Conservation (phyloP, 352 stramenopile species). For the Phytophthora kernoviae region DNA sequence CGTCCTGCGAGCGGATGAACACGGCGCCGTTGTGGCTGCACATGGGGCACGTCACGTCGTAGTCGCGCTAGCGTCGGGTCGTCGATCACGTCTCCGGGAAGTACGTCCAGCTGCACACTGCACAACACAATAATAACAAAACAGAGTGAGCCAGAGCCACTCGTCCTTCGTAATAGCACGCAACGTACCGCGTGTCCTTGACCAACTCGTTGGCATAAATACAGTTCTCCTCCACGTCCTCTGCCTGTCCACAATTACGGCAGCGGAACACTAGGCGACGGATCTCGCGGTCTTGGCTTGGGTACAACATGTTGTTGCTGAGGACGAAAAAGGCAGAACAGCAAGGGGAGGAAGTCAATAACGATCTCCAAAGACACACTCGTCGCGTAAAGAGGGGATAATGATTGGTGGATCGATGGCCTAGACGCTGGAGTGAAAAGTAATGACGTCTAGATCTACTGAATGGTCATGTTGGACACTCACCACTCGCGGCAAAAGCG, state of each 20-base stretch:
- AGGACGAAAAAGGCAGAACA: background rate
- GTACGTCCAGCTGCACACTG: slow-evolving; percentile 85
- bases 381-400: too few relatives aligned
- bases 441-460: background rate
- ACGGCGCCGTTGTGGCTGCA: slow-evolving; percentile 81
- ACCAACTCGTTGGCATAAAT: slow-evolving; percentile 93
- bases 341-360: slow-evolving; percentile 3
- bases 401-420: too few relatives aligned
- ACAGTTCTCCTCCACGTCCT: slow-evolving; percentile 90
- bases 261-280: slow-evolving; percentile 87
- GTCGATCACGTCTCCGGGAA: slow-evolving; percentile 87
- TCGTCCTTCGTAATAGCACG: background rate
- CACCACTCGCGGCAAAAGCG: slow-evolving; percentile 90
- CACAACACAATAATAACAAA: background rate
- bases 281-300: slow-evolving; percentile 87
- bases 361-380: background rate
- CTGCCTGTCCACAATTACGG: slow-evolving; percentile 85
- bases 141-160: slow-evolving; percentile 5
- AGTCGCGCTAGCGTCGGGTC: slow-evolving; percentile 90
- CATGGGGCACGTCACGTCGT: slow-evolving; percentile 83
- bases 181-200: slow-evolving; percentile 71
- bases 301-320: slow-evolving; percentile 93
- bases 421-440: too few relatives aligned
- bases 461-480: slow-evolving; percentile 19
- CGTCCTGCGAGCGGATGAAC: slow-evolving; percentile 89